A percentile compares a stretch with the other conserved stretches of the same genome.
phyloP scores from a whole-genome alignment of 352 stramenopile genomes.

The Pythium grandisporangium region DNA sequence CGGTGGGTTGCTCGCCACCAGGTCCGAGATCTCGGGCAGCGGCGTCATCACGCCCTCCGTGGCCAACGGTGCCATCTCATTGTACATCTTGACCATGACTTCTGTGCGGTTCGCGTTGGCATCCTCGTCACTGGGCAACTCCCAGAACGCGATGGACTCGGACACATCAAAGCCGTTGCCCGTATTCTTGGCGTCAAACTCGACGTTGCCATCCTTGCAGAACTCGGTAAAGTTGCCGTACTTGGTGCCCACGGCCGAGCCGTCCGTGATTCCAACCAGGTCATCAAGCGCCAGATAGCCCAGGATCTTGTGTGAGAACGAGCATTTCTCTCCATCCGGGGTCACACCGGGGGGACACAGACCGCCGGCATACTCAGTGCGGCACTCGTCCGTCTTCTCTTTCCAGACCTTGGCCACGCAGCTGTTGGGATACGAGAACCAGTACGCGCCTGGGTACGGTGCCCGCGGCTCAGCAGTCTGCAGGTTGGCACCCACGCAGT shows the following conservation, averaged over 20 bases:
- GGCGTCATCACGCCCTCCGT: constrained; percentile 23
- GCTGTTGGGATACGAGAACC: constrained; percentile 61
- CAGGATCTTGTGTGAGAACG: constrained; percentile 53
- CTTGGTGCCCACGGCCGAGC: constrained; percentile 5
- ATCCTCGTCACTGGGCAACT: constrained; percentile 25
- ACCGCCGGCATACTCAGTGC: constrained; percentile 17
- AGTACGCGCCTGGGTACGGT: constrained; percentile 57
- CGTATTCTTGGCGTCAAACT: constrained; percentile 22
- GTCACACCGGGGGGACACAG: constrained; percentile 22
- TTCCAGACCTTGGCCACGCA: constrained; percentile 31
- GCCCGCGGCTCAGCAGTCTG: constrained; percentile 32
- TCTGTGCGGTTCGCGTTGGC: constrained; percentile 34
- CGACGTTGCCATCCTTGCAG: constrained; percentile 27
- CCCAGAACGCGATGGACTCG: constrained; percentile 46
- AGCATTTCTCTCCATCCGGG: constrained; percentile 52
- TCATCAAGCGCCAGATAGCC: constrained; percentile 49
- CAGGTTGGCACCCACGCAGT: constrained; percentile 33
- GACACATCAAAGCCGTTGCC: constrained; percentile 3
- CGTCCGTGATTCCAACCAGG: constrained; percentile 57
- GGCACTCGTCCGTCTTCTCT: constrained; percentile 36
- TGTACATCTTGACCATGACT: constrained; percentile 50
- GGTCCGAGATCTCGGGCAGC: constrained; percentile 26
- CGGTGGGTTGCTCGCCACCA: constrained; percentile 39
- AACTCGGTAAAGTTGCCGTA: constrained; percentile 32
- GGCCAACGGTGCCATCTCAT: constrained; percentile 18